phyloP scores from a whole-genome alignment of 2,329 filamentous ascomycete genomes.

The Neonectria sp. region DNA sequence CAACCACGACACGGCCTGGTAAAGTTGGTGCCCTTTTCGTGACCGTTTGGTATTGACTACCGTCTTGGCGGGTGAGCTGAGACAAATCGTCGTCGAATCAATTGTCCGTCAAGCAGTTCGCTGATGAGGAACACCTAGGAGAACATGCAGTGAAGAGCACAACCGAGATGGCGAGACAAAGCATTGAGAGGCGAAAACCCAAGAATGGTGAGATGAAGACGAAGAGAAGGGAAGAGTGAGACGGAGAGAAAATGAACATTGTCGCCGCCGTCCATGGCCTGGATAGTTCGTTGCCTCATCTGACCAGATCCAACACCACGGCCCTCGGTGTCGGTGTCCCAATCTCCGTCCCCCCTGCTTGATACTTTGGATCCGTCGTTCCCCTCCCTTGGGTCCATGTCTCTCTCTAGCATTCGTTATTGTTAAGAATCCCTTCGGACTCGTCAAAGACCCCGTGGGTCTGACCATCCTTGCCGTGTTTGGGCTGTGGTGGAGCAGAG shows the following conservation, averaged over 20 bases:
- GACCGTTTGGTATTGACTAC: neutral
- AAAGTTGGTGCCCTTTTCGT: neutral
- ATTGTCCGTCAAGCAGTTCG: neutral
- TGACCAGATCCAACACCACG: slow-evolving; percentile 1
- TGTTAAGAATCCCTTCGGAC: neutral
- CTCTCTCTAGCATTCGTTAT: slow-evolving; percentile 1
- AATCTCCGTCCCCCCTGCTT: slow-evolving; percentile 7
- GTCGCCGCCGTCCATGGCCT: neutral
- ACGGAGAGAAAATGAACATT: neutral
- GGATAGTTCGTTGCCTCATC: neutral
- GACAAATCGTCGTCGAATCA: neutral
- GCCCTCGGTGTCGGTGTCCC: slow-evolving; percentile 2
- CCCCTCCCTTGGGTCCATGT: slow-evolving; percentile 12
- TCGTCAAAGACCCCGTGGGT: neutral
- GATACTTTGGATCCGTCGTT: slow-evolving; percentile 12
- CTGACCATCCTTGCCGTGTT: slow-evolving; percentile 3
- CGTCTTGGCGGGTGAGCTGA: neutral
- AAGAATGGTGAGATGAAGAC: neutral
- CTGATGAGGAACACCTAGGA: neutral
- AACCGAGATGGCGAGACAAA: neutral
- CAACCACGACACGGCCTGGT: neutral
- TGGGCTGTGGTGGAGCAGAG: neutral
- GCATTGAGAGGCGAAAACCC: neutral
- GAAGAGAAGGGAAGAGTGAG: slow-evolving; percentile 2
- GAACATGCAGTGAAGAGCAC: too few species aligned